A percentile compares a stretch with the other conserved stretches of the same genome.
Evolutionary conservation across 371 early-diverging fungal genomes (phyloP).

Genomic region (Encephalitozoon intestinalis): DNA sequence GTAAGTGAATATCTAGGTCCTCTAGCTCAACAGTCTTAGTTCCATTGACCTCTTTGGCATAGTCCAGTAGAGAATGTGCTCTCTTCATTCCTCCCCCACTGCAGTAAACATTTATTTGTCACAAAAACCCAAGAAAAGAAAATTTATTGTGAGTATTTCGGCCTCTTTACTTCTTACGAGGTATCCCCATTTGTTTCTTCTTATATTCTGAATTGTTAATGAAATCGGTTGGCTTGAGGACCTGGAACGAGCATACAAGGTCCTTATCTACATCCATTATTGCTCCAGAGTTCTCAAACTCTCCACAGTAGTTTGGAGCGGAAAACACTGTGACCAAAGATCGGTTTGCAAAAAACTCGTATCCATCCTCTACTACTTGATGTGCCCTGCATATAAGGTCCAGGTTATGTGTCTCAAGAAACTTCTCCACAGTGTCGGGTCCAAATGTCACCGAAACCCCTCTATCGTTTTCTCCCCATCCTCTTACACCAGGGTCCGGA

Average conservation of each 20-base stretch:
- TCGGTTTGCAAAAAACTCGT: slow-evolving; percentile 87
- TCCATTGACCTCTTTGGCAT: neutral
- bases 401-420: slow-evolving; percentile 67
- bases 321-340: slow-evolving; percentile 81
- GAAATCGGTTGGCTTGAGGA: slow-evolving; percentile 59
- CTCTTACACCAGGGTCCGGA: slow-evolving; percentile 62
- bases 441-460: slow-evolving; percentile 81
- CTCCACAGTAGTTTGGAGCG: slow-evolving; percentile 96
- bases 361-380: slow-evolving; percentile 94
- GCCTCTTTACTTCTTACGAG: slow-evolving; percentile 32
- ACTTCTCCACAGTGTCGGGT: slow-evolving; percentile 72
- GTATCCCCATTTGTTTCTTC: slow-evolving; percentile 6
- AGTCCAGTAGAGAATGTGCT: neutral
- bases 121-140: neutral
- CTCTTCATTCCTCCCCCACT: neutral
- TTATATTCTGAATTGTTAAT: neutral
- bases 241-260: slow-evolving; percentile 78
- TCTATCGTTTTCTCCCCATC: slow-evolving; percentile 92
- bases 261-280: slow-evolving; percentile 92
- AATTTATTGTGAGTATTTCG: neutral
- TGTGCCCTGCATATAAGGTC: slow-evolving; percentile 89
- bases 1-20: neutral
- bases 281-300: slow-evolving; percentile 79
- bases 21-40: neutral
- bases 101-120: neutral